Base-by-base conservation (phyloP, 2,329 filamentous ascomycete genomes). In the Stachybotrys elegans region DNA sequence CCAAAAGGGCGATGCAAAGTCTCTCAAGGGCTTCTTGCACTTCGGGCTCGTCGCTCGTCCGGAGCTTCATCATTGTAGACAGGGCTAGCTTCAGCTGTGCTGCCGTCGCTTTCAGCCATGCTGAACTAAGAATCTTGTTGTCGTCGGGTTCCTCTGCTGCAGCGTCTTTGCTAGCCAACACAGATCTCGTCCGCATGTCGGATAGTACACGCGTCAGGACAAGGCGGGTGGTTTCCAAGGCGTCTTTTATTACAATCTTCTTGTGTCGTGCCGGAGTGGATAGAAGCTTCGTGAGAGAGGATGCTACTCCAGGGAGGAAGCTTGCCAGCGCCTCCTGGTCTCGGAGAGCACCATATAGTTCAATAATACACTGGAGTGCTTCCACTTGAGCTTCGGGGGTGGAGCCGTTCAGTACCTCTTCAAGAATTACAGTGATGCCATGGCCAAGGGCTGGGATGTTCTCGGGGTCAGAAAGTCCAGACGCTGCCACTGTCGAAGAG, bases 251-350 rank as follows among this genome's bases (percentile, higher is more conserved):
- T 0, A 94, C 76, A 32, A 75, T 62, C 1, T 61, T 63, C 53
- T 76, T 80, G 36, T 72, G 67, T 11, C 76, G 74, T 32, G 77
- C 79, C 1, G 83, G 86, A 1, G 81, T 81, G 5, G 86, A 84
- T 41, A 95, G 67, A 1, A 89, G 70, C 56, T 85, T 91, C 3
- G 86, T 83, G 20, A 98, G 69, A 1, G 83, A 81, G 4, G 93
- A 97, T 0, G 95, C 79, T 1, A 88, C 88, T 9, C 91, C 89
- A 0, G 94, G 93, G 34, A 97, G 73, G 57, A 98, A 93, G 48
- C 80, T 91, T 9, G 89, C 88, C 44, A 95, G 70, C 3, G 87
- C 81, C n/a, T 86, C 77, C 38, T 77, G 78, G 55, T 93, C 85
- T 42, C 76, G 81, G 35, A 95, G 73, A 19, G 81, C 78, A 6